Conservation (phyloP, 2,329 filamentous ascomycete species). For the Ustulina deusta region DNA sequence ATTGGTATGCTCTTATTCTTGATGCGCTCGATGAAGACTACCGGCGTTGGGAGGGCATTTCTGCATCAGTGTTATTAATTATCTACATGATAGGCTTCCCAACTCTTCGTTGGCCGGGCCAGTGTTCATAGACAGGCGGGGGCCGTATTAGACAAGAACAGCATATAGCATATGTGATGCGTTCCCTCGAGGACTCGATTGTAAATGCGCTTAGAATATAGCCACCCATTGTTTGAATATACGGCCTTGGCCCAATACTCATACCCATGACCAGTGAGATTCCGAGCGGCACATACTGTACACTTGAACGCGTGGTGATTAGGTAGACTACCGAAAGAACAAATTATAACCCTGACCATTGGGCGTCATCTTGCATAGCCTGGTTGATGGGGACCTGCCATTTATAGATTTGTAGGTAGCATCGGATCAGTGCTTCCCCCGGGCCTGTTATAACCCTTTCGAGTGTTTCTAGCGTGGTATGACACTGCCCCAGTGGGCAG, state of each 20-base stretch:
- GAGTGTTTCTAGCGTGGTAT: conserved; percentile 3
- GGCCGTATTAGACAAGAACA: conserved; percentile 32
- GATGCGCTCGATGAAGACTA: conserved; percentile 48
- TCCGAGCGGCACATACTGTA: not conserved
- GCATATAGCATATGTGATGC: conserved; percentile 20
- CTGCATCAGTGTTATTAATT: conserved; percentile 35
- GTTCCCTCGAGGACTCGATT: conserved; percentile 20
- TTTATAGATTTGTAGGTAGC: conserved; percentile 20
- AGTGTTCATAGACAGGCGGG: conserved; percentile 32
- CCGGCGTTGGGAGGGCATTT: conserved; percentile 39
- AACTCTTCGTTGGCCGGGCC: conserved; percentile 9
- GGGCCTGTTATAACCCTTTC: not conserved
- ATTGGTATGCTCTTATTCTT: conserved; percentile 40
- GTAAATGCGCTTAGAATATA: conserved; percentile 38
- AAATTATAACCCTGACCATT: not conserved
- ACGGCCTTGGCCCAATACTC: not conserved
- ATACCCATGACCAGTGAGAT: too few species aligned
- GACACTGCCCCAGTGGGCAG: conserved; percentile 7
- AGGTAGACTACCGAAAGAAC: not conserved
- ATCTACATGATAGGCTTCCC: conserved; percentile 32
- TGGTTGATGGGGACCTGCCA: conserved; percentile 5
- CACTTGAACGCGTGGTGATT: not conserved
- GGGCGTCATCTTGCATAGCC: conserved; percentile 33
- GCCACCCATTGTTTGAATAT: conserved; percentile 18
- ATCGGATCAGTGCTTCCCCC: not conserved